Evolutionary conservation across 768 basidiomycete genomes (phyloP).

Genomic region (Suillus lakei): DNA sequence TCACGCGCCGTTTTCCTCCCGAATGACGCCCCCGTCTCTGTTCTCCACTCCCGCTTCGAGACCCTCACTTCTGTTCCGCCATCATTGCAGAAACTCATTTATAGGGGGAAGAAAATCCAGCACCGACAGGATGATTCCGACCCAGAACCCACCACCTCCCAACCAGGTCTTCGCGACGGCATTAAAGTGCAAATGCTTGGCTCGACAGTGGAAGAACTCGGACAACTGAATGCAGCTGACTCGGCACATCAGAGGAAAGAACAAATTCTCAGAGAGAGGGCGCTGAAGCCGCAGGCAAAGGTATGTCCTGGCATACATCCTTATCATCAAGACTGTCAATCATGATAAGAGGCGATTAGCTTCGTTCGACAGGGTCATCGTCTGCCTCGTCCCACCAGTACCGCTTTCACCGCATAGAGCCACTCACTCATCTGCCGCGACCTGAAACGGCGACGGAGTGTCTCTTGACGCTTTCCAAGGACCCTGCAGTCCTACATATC

Average conservation of each 20-base stretch:
- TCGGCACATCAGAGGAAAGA: conserved; percentile 61
- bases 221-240: conserved; percentile 58
- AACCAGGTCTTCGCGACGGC: conserved; percentile 67
- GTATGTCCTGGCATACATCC: conserved; percentile 36
- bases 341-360: conserved; percentile 34
- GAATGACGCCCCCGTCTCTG: conserved; percentile 54
- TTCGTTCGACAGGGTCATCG: conserved; percentile 57
- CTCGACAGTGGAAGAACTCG: conserved; percentile 61
- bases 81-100: conserved; percentile 71
- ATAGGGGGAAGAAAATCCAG: conserved; percentile 63
- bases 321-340: background rate
- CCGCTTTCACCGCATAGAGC: conserved; percentile 66
- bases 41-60: conserved; percentile 56
- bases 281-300: conserved; percentile 60
- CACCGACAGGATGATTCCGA: conserved; percentile 13
- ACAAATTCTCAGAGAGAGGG: conserved; percentile 61
- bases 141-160: conserved; percentile 37
- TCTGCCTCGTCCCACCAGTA: conserved; percentile 47
- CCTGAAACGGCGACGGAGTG: conserved; percentile 59
- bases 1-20: conserved; percentile 51
- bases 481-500: conserved; percentile 70
- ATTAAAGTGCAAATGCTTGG: conserved; percentile 75
- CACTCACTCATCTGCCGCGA: conserved; percentile 67
- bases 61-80: conserved; percentile 71
- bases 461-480: conserved; percentile 63